Percentiles rank a stretch among this genome's conserved stretches.
phyloP scores from a whole-genome alignment of 2,329 filamentous ascomycete genomes.

The Calonectria ilicicola region DNA sequence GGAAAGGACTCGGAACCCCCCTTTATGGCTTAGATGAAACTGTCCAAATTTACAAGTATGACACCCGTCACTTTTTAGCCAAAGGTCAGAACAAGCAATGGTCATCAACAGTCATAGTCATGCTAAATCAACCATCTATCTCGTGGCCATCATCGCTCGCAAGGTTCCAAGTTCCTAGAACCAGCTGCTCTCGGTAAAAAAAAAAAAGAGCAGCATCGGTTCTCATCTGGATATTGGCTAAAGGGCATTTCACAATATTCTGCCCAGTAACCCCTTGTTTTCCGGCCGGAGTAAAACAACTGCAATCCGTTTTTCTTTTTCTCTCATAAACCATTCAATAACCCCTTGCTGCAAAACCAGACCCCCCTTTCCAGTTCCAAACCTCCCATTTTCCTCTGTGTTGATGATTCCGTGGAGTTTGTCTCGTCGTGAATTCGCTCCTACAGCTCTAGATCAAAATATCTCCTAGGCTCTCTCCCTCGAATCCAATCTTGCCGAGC shows the following conservation, averaged over 20 bases:
- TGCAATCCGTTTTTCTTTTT: slow-evolving; percentile 9
- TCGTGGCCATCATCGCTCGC: slow-evolving; percentile 25
- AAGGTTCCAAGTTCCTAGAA: slow-evolving; percentile 20
- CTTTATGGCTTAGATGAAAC: not conserved
- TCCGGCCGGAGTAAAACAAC: slow-evolving; percentile 39
- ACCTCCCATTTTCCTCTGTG: not conserved
- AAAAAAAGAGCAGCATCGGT: slow-evolving; percentile 1
- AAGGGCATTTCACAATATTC: slow-evolving; percentile 75
- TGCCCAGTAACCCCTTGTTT: slow-evolving; percentile 53
- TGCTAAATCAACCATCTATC: slow-evolving; percentile 26
- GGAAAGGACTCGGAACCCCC: not conserved
- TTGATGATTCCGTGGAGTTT: not conserved
- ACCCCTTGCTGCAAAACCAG: not conserved
- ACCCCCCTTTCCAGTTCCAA: slow-evolving; percentile 2
- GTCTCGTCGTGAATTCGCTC: not conserved
- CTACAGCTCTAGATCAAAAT: slow-evolving; percentile 66
- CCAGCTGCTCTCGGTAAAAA: slow-evolving; percentile 4
- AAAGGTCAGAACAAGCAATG: not conserved
- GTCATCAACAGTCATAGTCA: slow-evolving; percentile 35
- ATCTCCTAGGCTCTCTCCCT: slow-evolving; percentile 85
- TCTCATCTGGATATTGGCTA: slow-evolving; percentile 23
- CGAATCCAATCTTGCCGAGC: slow-evolving; percentile 84
- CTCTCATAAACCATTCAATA: slow-evolving; percentile 3
- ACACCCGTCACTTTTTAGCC: not conserved
- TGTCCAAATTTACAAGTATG: not conserved